Evolutionary conservation across 176 grass and related monocot species (phyloP), one percentile per base, ranked within the genome.

Genomic region (Oryza officinalis): DNA sequence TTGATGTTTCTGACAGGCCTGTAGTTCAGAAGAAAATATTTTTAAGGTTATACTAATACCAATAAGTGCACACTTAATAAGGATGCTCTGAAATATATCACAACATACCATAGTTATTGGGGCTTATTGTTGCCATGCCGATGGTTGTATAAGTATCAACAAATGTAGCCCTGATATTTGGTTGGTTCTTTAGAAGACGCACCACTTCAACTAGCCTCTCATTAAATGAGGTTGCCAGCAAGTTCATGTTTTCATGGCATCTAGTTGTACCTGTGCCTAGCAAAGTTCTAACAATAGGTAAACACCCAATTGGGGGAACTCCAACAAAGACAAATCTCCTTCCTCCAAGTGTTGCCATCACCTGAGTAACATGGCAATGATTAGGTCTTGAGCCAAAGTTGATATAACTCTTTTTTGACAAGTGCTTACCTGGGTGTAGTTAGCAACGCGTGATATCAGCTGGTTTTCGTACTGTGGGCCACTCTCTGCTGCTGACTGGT

Each of bases 301-400:
- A 82, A 64, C 92, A 94, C 31, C 92, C 92, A 38, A 88, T 38
- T 67, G 92, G 88, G 23, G 88, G 83, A 41, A 91, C 50, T 71
- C 92, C 82, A 45, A 91, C 75, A 28, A 94, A 75, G 18, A 86
- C 57, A 69, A 94, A 94, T 80, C 63, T 86, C 83, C 78, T 94
- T 49, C 74, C 88, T 49, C 92, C 88, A 35, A 94, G 74, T 72
- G 47, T 79, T 33, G 74, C 70, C 92, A 94, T 94, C 70, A 43
- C 75, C 92, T 94, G 69, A 83, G 50, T 32, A 41, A 63, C n/a
- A 78, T 14, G 30, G 38, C 32, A 44, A 17, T 8, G 31, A 41
- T 72, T 27, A 78, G 46, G 67, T 50, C 7, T 31, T 2, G 59
- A 74, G 28, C 17, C 33, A 43, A 49, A 61, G 49, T 10, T 63